Evolutionary conservation across 1,139 yeast species (phyloP), one percentile per base, ranked within the genome.

Genomic region (Geotrichum citri-aurantii): DNA sequence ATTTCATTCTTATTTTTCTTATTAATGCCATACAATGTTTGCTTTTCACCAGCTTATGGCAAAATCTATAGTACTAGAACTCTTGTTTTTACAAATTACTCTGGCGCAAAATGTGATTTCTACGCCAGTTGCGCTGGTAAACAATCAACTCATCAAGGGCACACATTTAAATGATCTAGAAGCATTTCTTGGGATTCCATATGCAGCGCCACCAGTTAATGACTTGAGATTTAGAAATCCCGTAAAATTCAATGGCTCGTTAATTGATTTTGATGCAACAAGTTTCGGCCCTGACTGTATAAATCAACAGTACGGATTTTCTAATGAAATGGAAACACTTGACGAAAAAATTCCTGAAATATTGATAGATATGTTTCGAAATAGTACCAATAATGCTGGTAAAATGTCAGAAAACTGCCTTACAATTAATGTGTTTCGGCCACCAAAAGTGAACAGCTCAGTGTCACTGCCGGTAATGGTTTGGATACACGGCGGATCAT

Each of bases 401-500:
- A 44, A 49, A 1, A 48, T 26, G 17, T 52, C 56, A 10, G 71
- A 69, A 52, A 68, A 67, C 56, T 69, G 72, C 52, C 60, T 68
- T 19, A 63, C 57, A 44, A 56, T 69, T n/a, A 70, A 70, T 55
- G 65, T 69, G 14, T 69, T 60, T 50, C 54, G 65, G 3, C 71
- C 72, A n/a, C 44, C 57, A 10, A 53, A 37, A 0, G 47, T 51
- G 1, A 29, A 46, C 12, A 29, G 24, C 17, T 19, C 46, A 10
- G 24, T 23, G 24, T 31, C 48, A 14, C 42, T 68, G 3, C 71
- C 72, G 7, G 71, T 68, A 6, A 61, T 66, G 40, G 61, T 67
- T 10, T 69, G 70, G 69, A 68, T 71, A 50, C 71, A 69, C 55
- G 74, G 74, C 26, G 74, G 74, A 42, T 68, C 70, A 1, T 70